A percentile compares a stretch with the other conserved stretches of the same genome.
Evolutionary conservation across 1,284 basidiomycete genomes (phyloP).

Genomic region (Coriolopsis trogii): DNA sequence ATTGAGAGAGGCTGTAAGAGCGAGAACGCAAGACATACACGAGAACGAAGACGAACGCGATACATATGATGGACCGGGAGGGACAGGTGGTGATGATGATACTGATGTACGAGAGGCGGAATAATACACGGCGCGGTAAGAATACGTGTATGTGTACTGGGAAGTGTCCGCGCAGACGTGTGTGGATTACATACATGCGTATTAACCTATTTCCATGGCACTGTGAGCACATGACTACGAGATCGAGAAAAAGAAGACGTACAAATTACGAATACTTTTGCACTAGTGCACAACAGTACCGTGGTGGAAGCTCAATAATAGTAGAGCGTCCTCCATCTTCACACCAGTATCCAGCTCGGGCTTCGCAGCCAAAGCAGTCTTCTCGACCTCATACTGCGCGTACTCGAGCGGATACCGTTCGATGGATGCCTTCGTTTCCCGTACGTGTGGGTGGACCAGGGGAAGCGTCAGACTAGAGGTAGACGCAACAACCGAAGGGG

Average conservation of each 20-base stretch:
- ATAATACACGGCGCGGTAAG: constrained; percentile 4
- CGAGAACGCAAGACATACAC: background rate
- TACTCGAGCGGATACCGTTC: constrained; percentile 34
- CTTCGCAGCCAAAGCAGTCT: constrained; percentile 23
- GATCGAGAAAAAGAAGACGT: background rate
- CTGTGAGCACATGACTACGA: background rate
- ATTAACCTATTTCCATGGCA: background rate
- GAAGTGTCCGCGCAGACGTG: constrained; percentile 12
- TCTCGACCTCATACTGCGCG: constrained; percentile 31
- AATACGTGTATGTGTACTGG: constrained; percentile 15
- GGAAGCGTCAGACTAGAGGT: constrained; percentile 23
- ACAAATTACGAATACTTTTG: constrained; percentile 15
- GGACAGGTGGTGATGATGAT: background rate
- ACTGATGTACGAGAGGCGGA: background rate
- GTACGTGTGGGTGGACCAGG: constrained; percentile 23
- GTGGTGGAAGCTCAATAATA: constrained; percentile 71
- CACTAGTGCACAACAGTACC: constrained; percentile 54
- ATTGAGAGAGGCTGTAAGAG: background rate
- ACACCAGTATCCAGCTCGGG: constrained; percentile 40
- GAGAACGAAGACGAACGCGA: background rate
- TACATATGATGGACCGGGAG: background rate
- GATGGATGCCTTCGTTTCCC: constrained; percentile 26
- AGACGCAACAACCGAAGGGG: constrained; percentile 32
- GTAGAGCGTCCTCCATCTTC: constrained; percentile 64
- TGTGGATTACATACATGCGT: constrained; percentile 12